phyloP scores from a whole-genome alignment of 2,329 filamentous ascomycete species.

The Pseudopyricularia javanii region DNA sequence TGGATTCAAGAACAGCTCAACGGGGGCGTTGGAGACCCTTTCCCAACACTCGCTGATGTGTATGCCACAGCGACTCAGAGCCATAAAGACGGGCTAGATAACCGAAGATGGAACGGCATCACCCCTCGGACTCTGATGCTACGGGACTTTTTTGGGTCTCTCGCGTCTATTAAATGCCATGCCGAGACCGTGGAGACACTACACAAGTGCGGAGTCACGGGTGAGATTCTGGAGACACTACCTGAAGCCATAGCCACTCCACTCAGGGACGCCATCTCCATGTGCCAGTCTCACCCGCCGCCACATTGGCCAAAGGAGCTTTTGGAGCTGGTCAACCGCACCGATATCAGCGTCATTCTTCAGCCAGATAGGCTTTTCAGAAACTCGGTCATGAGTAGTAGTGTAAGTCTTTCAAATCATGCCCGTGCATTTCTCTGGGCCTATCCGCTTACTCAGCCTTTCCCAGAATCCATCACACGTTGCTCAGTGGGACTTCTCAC shows the following conservation, averaged over 20 bases:
- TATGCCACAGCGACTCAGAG: constrained; percentile 25
- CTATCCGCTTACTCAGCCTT: constrained; percentile 7
- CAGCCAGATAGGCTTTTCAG: constrained; percentile 28
- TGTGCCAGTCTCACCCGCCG: constrained; percentile 73
- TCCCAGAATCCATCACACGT: constrained; percentile 47
- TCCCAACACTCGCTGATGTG: constrained; percentile 30
- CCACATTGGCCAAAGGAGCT: constrained; percentile 61
- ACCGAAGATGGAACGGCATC: constrained; percentile 29
- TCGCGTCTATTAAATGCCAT: constrained; percentile 37
- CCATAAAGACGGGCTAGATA: constrained; percentile 20
- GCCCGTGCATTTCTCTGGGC: neutral
- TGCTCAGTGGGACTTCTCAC: constrained; percentile 61
- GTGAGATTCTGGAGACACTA: constrained; percentile 62
- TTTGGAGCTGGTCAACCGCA: constrained; percentile 64
- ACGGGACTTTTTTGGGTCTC: constrained; percentile 49
- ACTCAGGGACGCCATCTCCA: constrained; percentile 71
- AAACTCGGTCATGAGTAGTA: neutral
- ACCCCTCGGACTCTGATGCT: constrained; percentile 61
- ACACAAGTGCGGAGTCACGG: constrained; percentile 54
- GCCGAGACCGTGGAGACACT: constrained; percentile 63
- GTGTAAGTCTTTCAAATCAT: neutral
- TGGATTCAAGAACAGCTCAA: constrained; percentile 40
- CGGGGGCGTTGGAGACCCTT: constrained; percentile 20
- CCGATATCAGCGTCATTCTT: constrained; percentile 64
- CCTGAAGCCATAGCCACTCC: constrained; percentile 75